A percentile compares a stretch with the other conserved stretches of the same genome.
Conservation (phyloP, 768 basidiomycete genomes). For the Tylopilus rubrobrunneus region DNA sequence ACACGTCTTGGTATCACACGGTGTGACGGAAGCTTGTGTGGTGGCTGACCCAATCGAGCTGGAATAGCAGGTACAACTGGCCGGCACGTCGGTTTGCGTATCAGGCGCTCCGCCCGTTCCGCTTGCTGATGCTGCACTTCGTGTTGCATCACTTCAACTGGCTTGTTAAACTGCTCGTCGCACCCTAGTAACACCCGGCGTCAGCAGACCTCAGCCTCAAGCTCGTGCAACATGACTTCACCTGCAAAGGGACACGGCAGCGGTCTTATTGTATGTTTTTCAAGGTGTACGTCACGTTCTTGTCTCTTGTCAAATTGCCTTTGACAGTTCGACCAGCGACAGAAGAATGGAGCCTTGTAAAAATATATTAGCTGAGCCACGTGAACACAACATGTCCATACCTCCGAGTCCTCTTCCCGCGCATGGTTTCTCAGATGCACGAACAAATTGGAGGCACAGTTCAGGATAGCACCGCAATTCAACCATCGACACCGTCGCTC, state of each 20-base stretch:
- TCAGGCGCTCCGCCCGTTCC: slow-evolving; percentile 9
- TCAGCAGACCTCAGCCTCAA: slow-evolving; percentile 6
- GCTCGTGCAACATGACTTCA: slow-evolving; percentile 21
- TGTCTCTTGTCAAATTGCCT: slow-evolving; percentile 35
- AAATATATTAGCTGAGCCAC: slow-evolving; percentile 7
- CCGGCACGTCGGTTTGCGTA: slow-evolving; percentile 28
- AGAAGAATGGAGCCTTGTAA: slow-evolving; percentile 38
- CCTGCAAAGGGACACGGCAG: slow-evolving; percentile 39
- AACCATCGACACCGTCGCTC: slow-evolving; percentile 56
- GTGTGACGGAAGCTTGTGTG: slow-evolving; percentile 47
- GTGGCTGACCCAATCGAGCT: slow-evolving; percentile 35
- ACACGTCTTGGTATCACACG: slow-evolving; percentile 44
- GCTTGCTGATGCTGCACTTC: slow-evolving; percentile 36
- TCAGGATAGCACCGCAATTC: slow-evolving; percentile 51
- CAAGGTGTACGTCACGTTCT: slow-evolving; percentile 45
- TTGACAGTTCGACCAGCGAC: slow-evolving; percentile 59
- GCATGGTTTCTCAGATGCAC: slow-evolving; percentile 46
- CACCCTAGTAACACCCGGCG: slow-evolving; percentile 42
- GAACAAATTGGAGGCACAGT: slow-evolving; percentile 47
- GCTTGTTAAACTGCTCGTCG: slow-evolving; percentile 42
- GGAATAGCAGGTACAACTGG: slow-evolving; percentile 33
- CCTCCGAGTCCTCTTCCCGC: slow-evolving; percentile 28
- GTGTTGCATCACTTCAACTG: slow-evolving; percentile 49
- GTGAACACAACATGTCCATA: slow-evolving; percentile 12
- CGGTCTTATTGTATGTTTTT: slow-evolving; percentile 40